A percentile compares a stretch with the other conserved stretches of the same genome.
Conservation (phyloP, 768 basidiomycete genomes). For the Lepiota subincarnata region DNA sequence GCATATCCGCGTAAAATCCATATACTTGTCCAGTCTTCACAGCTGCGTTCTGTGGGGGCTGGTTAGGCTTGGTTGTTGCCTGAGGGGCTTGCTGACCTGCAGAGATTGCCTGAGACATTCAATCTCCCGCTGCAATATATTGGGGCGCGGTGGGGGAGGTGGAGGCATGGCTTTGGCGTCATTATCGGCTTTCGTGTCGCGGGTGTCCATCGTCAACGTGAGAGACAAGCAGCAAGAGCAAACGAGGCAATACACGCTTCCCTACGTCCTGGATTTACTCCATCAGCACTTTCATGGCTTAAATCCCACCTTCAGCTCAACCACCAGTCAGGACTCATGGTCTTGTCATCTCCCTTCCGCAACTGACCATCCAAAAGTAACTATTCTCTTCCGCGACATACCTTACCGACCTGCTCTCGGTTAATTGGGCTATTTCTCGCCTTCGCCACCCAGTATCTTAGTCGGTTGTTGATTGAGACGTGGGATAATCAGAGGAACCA, state of each 20-base stretch:
- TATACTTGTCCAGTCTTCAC: constrained; percentile 71
- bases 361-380: too few species aligned
- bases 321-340: too few species aligned
- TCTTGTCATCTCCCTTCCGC: too few species aligned
- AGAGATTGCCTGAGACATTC: constrained; percentile 53
- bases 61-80: neutral
- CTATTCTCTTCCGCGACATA: too few species aligned
- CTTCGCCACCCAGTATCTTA: too few species aligned
- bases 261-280: neutral
- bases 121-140: constrained; percentile 63
- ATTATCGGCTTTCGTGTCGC: constrained; percentile 21
- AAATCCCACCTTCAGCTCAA: neutral
- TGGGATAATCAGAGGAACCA: too few species aligned
- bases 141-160: constrained; percentile 44
- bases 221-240: neutral
- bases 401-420: too few species aligned
- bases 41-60: constrained; percentile 46
- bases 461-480: too few species aligned
- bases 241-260: neutral
- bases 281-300: constrained; percentile 3
- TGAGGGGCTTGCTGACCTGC: constrained; percentile 35
- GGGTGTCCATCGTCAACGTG: constrained; percentile 5
- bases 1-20: constrained; percentile 61
- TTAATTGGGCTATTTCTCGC: too few species aligned
- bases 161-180: constrained; percentile 43